Percentiles rank a stretch among this genome's conserved stretches.
phyloP scores from a whole-genome alignment of 2,329 filamentous ascomycete species.

The Aureobasidium melanogenum region DNA sequence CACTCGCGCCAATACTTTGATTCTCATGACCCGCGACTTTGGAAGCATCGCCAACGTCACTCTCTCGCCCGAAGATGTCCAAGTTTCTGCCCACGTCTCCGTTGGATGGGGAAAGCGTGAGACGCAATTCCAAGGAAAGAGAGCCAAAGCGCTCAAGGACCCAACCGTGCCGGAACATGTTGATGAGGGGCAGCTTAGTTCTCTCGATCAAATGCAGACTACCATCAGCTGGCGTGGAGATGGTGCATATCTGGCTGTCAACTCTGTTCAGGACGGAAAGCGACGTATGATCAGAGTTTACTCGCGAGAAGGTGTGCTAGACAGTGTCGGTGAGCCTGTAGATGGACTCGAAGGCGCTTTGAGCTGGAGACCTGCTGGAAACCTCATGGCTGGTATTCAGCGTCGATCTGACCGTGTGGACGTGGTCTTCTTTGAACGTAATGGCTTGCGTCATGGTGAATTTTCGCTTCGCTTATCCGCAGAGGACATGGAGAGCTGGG shows the following conservation, averaged over 20 bases:
- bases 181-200: constrained; percentile 70
- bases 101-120: constrained; percentile 84
- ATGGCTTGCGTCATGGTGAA: constrained; percentile 92
- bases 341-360: constrained; percentile 80
- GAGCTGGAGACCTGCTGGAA: constrained; percentile 87
- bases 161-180: constrained; percentile 91
- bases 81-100: constrained; percentile 80
- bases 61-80: constrained; percentile 68
- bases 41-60: constrained; percentile 70
- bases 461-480: constrained; percentile 67
- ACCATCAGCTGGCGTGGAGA: constrained; percentile 91
- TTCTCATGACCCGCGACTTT: constrained; percentile 90
- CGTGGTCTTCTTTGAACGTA: constrained; percentile 92
- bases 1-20: constrained; percentile 67
- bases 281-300: constrained; percentile 83
- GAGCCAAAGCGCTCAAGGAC: constrained; percentile 77
- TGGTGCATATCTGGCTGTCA: constrained; percentile 82
- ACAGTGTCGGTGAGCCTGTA: constrained; percentile 90
- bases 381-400: constrained; percentile 81
- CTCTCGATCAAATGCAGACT: constrained; percentile 60
- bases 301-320: constrained; percentile 78
- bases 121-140: constrained; percentile 91
- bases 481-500: constrained; percentile 47
- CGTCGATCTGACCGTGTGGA: constrained; percentile 60
- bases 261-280: constrained; percentile 56